phyloP scores from a whole-genome alignment of 805 yeast genomes.

The Candida ulmi region DNA sequence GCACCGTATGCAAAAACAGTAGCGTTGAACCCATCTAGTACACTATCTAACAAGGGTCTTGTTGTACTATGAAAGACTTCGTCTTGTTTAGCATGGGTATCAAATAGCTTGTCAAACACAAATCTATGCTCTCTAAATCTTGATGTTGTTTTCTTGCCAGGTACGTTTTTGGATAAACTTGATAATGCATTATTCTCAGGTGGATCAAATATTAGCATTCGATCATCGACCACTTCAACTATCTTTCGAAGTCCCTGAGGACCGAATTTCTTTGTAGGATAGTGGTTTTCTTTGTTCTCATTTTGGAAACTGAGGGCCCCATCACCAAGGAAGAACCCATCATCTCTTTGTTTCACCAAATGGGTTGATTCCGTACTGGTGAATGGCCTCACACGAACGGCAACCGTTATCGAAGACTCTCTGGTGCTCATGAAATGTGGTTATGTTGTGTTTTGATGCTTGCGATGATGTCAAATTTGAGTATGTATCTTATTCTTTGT shows the following conservation, averaged over 20 bases:
- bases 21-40: conserved; percentile 81
- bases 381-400: conserved; percentile 83
- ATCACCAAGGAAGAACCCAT: conserved; percentile 43
- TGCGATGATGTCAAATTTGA: too few relatives aligned
- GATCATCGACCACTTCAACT: conserved; percentile 75
- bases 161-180: conserved; percentile 25
- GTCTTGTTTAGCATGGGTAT: conserved; percentile 54
- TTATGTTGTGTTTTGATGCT: background rate
- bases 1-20: conserved; percentile 97
- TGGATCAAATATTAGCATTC: conserved; percentile 85
- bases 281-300: conserved; percentile 16
- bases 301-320: conserved; percentile 38
- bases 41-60: conserved; percentile 63
- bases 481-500: too few relatives aligned
- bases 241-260: conserved; percentile 61
- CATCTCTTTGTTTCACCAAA: conserved; percentile 35
- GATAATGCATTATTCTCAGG: conserved; percentile 58
- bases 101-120: conserved; percentile 78
- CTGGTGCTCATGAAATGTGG: conserved; percentile 6
- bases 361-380: conserved; percentile 50
- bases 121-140: conserved; percentile 70
- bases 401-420: conserved; percentile 64
- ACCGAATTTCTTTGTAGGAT: conserved; percentile 15
- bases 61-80: conserved; percentile 67
- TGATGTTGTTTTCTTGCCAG: conserved; percentile 30